Percentiles rank a stretch among this genome's conserved stretches.
Conservation (phyloP, 495 filamentous ascomycete species). For the Tuber aestivum region DNA sequence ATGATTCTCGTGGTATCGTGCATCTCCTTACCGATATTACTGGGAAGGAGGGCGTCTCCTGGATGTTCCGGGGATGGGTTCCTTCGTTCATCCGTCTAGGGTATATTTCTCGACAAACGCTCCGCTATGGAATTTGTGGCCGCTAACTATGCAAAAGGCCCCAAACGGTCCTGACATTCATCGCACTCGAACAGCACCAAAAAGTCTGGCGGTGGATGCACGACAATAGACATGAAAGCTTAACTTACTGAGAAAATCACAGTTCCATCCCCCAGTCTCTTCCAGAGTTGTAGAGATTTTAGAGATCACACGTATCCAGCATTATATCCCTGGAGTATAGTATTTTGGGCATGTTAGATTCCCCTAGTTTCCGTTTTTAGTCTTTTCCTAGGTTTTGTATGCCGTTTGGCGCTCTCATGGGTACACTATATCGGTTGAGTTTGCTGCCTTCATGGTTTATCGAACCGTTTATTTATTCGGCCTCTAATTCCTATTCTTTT, state of each 20-base stretch:
- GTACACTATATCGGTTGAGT: neutral
- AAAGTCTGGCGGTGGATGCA: conserved; percentile 51
- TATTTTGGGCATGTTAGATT: neutral
- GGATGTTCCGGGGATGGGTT: conserved; percentile 98
- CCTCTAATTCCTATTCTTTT: too few species aligned
- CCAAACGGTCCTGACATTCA: conserved; percentile 90
- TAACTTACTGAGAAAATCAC: conserved; percentile 13
- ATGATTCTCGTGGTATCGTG: conserved; percentile 55
- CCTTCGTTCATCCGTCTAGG: conserved; percentile 90
- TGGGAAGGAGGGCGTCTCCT: conserved; percentile 69
- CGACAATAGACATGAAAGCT: conserved; percentile 10
- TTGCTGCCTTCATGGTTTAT: neutral
- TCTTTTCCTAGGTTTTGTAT: neutral
- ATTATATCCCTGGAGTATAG: neutral
- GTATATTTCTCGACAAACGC: conserved; percentile 35
- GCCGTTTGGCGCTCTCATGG: neutral
- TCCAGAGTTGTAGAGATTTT: conserved; percentile 19
- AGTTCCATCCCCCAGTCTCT: conserved; percentile 7
- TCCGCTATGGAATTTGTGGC: conserved; percentile 7
- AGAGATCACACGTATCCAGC: conserved; percentile 13
- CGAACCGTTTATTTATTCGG: neutral
- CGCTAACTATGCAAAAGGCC: conserved; percentile 48
- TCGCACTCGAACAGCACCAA: conserved; percentile 91
- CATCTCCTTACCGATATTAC: conserved; percentile 62
- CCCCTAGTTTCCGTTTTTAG: neutral